phyloP scores from a whole-genome alignment of 495 filamentous ascomycete species.

The Neurospora sp. region DNA sequence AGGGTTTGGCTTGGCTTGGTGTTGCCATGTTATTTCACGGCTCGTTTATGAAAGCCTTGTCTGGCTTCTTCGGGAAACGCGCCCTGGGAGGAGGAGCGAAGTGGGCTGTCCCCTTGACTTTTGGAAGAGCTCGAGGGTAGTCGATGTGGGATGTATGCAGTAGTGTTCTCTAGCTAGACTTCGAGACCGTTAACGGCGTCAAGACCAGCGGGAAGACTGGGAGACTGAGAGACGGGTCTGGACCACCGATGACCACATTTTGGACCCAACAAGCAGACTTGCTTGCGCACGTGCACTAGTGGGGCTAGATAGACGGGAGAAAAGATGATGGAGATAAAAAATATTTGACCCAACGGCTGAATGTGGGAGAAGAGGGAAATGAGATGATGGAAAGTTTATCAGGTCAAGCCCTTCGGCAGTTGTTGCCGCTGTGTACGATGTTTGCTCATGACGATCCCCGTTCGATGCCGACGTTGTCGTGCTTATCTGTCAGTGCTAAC shows the following conservation, averaged over 20 bases:
- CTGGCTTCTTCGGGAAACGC: no score
- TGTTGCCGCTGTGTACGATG: background rate
- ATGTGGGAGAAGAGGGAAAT: background rate
- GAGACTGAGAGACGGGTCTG: background rate
- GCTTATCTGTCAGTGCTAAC: background rate
- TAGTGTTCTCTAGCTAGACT: background rate
- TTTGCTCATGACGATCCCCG: background rate
- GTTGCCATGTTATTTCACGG: background rate
- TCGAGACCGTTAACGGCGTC: background rate
- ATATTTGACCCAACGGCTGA: background rate
- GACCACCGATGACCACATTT: background rate
- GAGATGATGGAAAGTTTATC: background rate
- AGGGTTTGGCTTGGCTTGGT: background rate
- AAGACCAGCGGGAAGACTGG: background rate
- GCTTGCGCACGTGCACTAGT: background rate
- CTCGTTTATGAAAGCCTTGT: background rate
- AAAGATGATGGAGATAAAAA: background rate
- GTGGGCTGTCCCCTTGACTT: background rate
- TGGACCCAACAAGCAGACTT: background rate
- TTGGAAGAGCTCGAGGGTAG: background rate
- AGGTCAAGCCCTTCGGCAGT: background rate
- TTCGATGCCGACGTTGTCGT: background rate
- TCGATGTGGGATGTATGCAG: background rate
- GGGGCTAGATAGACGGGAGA: background rate
- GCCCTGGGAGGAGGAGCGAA: background rate